Evolutionary conservation across 1,139 yeast species (phyloP).

Genomic region (Candida tropicalis): DNA sequence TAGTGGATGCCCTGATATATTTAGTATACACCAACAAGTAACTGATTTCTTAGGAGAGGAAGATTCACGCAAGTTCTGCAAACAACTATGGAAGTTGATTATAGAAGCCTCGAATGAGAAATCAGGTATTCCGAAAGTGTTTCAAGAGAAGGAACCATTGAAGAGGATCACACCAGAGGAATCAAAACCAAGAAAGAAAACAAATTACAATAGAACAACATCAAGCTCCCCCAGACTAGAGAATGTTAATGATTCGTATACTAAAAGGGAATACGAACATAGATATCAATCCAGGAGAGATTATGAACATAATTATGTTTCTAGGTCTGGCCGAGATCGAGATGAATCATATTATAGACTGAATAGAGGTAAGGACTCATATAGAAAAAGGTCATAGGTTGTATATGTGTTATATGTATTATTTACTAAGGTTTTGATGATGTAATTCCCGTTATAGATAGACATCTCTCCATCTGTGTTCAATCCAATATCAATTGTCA

Average conservation of each 20-base stretch:
- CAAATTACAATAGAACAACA: constrained; percentile 30
- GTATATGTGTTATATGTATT: neutral
- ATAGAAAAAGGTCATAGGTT: neutral
- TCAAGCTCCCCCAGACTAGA: constrained; percentile 12
- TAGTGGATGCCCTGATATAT: constrained; percentile 32
- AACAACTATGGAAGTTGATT: constrained; percentile 41
- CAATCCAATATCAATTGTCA: no score
- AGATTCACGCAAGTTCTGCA: constrained; percentile 37
- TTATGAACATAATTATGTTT: constrained; percentile 3
- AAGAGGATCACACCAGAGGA: neutral
- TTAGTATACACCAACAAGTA: constrained; percentile 39
- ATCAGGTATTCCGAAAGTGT: constrained; percentile 41
- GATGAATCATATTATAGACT: constrained; percentile 12
- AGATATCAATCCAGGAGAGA: constrained; percentile 13
- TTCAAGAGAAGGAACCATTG: constrained; percentile 20
- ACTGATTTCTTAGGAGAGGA: constrained; percentile 41
- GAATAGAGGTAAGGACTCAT: neutral
- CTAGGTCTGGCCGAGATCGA: constrained; percentile 11
- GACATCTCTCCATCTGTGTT: no score
- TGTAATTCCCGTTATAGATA: no score
- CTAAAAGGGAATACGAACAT: constrained; percentile 5
- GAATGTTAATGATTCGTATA: neutral
- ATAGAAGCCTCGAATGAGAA: constrained; percentile 41
- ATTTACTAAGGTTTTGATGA: no score
- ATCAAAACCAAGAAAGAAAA: constrained; percentile 15